Conservation (phyloP, 192 early-diverging fungal species). For the Spizellomyces sp. region DNA sequence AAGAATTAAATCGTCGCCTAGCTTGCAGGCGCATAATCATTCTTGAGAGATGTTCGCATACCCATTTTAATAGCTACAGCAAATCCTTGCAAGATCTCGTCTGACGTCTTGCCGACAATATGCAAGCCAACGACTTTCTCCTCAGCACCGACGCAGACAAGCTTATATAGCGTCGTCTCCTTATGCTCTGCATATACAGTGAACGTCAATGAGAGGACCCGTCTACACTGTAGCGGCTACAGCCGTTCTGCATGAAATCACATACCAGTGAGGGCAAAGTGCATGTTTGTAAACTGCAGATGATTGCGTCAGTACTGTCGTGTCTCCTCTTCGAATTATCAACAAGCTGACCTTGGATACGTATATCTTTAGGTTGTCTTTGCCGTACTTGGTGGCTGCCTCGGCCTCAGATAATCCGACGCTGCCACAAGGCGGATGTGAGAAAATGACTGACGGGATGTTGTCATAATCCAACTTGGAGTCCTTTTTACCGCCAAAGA, state of each 20-base stretch:
- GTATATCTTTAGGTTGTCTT: slow-evolving; percentile 84
- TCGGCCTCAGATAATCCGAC: slow-evolving; percentile 88
- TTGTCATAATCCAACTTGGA: slow-evolving; percentile 90
- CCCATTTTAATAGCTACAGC: slow-evolving; percentile 98
- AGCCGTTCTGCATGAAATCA: not conserved
- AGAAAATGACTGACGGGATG: slow-evolving; percentile 96
- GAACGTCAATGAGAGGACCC: not conserved
- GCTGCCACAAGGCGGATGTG: slow-evolving; percentile 75
- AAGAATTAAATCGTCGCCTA: not conserved
- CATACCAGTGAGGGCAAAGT: slow-evolving; percentile 55
- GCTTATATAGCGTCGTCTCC: slow-evolving; percentile 89
- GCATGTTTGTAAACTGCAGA: slow-evolving; percentile 87
- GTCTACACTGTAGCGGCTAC: too few relatives aligned
- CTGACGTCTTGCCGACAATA: slow-evolving; percentile 84
- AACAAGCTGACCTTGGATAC: slow-evolving; percentile 49
- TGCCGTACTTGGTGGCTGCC: slow-evolving; percentile 74
- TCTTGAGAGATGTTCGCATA: not conserved
- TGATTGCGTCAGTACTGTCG: too few relatives aligned
- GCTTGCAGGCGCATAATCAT: not conserved
- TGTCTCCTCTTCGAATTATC: not conserved
- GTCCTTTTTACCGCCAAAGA: slow-evolving; percentile 78
- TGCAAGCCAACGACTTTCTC: slow-evolving; percentile 98
- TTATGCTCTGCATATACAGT: slow-evolving; percentile 59
- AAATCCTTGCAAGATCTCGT: slow-evolving; percentile 91
- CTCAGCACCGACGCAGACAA: slow-evolving; percentile 82